These are phyloP conservation scores for Abrus precatorius DNA, from an alignment of 306 rosid species.

Conservation along the genomic window DNA sequence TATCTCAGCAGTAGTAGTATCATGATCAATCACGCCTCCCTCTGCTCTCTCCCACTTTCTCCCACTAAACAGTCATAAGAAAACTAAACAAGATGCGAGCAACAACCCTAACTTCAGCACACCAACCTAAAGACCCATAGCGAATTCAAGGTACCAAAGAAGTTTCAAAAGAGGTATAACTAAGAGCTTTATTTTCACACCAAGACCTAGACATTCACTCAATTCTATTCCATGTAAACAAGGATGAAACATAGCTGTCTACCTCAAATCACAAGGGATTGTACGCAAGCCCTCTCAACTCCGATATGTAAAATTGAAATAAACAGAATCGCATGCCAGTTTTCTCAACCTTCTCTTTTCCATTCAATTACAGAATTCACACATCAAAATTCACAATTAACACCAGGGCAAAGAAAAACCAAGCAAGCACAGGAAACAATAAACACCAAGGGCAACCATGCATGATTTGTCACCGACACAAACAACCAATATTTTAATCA, in stretches of 20 bases:
- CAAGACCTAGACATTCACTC: background rate
- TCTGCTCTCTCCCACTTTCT: background rate
- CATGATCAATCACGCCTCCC: background rate
- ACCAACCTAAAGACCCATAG: background rate
- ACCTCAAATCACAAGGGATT: background rate
- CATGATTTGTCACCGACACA: background rate
- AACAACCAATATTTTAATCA: background rate
- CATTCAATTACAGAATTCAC: slow-evolving; percentile 25
- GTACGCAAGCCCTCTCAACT: background rate
- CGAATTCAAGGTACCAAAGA: background rate
- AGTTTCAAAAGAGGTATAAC: slow-evolving; percentile 1
- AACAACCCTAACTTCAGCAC: background rate
- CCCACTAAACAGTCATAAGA: background rate
- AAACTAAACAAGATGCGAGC: background rate
- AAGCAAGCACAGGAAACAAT: background rate
- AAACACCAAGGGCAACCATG: background rate
- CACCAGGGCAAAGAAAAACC: background rate
- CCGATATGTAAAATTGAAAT: background rate
- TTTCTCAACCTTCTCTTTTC: background rate
- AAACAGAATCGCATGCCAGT: background rate
- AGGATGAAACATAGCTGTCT: background rate
- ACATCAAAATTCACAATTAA: slow-evolving; percentile 16
- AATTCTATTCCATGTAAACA: background rate
- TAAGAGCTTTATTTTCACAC: background rate
- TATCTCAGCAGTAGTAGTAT: background rate